Evolutionary conservation across 2,329 filamentous ascomycete genomes (phyloP).

Genomic region (Cladosporium cucumerinum): DNA sequence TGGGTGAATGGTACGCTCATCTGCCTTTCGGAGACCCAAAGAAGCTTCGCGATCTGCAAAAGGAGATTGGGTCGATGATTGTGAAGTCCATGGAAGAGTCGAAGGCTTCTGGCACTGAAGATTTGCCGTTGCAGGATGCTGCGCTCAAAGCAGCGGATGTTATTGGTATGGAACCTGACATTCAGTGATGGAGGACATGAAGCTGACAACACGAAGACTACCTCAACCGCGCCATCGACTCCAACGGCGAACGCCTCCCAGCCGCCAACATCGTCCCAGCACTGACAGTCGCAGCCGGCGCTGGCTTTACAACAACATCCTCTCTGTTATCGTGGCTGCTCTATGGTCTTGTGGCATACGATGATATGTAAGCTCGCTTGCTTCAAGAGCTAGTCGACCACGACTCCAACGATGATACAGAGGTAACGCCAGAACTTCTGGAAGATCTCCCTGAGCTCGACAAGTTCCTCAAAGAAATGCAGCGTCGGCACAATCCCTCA

Average conservation of each 20-base stretch:
- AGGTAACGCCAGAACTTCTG: conserved; percentile 37
- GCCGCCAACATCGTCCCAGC: conserved; percentile 39
- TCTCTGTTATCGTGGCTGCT: conserved; percentile 58
- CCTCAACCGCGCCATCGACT: conserved; percentile 51
- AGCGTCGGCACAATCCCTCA: conserved; percentile 58
- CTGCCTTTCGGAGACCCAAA: conserved; percentile 58
- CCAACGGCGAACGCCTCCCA: conserved; percentile 54
- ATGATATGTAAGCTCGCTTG: conserved; percentile 54
- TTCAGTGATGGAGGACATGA: conserved; percentile 18
- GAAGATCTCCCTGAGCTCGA: conserved; percentile 52
- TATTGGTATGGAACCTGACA: neutral
- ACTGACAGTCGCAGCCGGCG: conserved; percentile 53
- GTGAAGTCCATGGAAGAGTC: conserved; percentile 40
- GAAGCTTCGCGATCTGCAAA: conserved; percentile 36
- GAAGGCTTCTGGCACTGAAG: conserved; percentile 33
- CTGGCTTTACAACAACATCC: conserved; percentile 60
- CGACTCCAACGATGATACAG: conserved; percentile 33
- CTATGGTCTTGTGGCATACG: conserved; percentile 53
- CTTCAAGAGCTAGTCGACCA: conserved; percentile 55
- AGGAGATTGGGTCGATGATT: conserved; percentile 29
- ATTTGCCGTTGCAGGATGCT: conserved; percentile 38
- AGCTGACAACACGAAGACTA: conserved; percentile 44
- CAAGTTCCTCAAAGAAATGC: conserved; percentile 59
- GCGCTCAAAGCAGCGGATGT: conserved; percentile 33
- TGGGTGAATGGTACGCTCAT: conserved; percentile 54